Percentiles rank a stretch among this genome's conserved stretches.
phyloP scores from a whole-genome alignment of 2,329 filamentous ascomycete genomes.

The Fusarium heterosporum region DNA sequence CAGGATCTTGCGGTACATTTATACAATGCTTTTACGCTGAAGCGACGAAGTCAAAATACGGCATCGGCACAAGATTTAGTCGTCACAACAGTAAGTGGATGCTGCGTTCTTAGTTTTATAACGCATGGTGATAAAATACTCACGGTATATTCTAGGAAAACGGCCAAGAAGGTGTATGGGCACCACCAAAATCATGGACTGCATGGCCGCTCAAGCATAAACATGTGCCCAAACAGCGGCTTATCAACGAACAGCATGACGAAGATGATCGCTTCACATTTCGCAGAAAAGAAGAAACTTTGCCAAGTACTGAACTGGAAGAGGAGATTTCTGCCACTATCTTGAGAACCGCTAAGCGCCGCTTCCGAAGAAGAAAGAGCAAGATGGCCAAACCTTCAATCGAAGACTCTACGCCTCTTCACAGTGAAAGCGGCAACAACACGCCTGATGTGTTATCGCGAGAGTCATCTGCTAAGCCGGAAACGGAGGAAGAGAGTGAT shows the following conservation, averaged over 20 bases:
- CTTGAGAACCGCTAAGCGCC: slow-evolving; percentile 74
- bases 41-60: slow-evolving; percentile 51
- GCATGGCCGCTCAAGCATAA: slow-evolving; percentile 81
- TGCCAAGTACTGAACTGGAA: slow-evolving; percentile 72
- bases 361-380: slow-evolving; percentile 57
- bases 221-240: slow-evolving; percentile 69
- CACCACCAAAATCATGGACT: slow-evolving; percentile 75
- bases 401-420: slow-evolving; percentile 26
- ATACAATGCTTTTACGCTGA: slow-evolving; percentile 81
- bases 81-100: slow-evolving; percentile 46
- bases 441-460: slow-evolving; percentile 19
- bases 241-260: slow-evolving; percentile 60
- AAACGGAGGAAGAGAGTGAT: slow-evolving; percentile 34
- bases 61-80: slow-evolving; percentile 47
- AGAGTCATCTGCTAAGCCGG: slow-evolving; percentile 35
- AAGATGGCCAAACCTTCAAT: slow-evolving; percentile 39
- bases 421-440: slow-evolving; percentile 21
- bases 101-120: neutral
- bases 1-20: slow-evolving; percentile 80
- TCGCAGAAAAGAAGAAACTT: slow-evolving; percentile 55
- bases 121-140: neutral
- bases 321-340: slow-evolving; percentile 77
- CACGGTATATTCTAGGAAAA: slow-evolving; percentile 42
- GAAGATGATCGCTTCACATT: slow-evolving; percentile 65
- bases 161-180: slow-evolving; percentile 56